Conservation (phyloP, 176 grass and related monocot genomes). For the Aegilops sharonensis region DNA sequence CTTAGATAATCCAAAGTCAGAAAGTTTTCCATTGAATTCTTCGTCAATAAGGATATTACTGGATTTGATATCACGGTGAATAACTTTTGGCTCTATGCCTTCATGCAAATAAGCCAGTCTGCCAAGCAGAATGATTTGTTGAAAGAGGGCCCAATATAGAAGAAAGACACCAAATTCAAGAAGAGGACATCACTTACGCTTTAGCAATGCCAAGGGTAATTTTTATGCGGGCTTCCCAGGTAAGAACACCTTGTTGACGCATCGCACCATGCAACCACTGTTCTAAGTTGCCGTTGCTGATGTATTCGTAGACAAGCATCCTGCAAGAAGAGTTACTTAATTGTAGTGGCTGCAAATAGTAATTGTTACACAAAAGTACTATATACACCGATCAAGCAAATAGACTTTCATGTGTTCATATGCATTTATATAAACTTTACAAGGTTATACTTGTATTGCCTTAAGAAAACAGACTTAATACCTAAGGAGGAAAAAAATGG, state of each 20-base stretch:
- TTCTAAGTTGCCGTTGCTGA: constrained; percentile 19
- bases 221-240: constrained; percentile 24
- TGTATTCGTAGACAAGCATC: constrained; percentile 27
- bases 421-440: background rate
- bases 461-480: constrained; percentile 1
- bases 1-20: constrained; percentile 17
- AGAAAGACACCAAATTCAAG: background rate
- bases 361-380: background rate
- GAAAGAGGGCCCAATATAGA: background rate
- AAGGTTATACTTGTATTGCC: background rate
- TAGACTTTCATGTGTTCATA: background rate
- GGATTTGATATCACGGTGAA: constrained; percentile 30
- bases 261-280: constrained; percentile 18
- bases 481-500: background rate
- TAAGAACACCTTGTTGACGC: constrained; percentile 24
- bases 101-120: constrained; percentile 24
- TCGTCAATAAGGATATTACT: constrained; percentile 24
- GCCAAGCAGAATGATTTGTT: background rate
- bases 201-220: constrained; percentile 9
- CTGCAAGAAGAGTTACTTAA: constrained; percentile 12
- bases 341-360: background rate
- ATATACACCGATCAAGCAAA: background rate
- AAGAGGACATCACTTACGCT: constrained; percentile 20
- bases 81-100: constrained; percentile 26
- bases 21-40: constrained; percentile 27